Evolutionary conservation across 2,329 filamentous ascomycete genomes (phyloP).

Genomic region (Chrysoporthe deuterocubensis): DNA sequence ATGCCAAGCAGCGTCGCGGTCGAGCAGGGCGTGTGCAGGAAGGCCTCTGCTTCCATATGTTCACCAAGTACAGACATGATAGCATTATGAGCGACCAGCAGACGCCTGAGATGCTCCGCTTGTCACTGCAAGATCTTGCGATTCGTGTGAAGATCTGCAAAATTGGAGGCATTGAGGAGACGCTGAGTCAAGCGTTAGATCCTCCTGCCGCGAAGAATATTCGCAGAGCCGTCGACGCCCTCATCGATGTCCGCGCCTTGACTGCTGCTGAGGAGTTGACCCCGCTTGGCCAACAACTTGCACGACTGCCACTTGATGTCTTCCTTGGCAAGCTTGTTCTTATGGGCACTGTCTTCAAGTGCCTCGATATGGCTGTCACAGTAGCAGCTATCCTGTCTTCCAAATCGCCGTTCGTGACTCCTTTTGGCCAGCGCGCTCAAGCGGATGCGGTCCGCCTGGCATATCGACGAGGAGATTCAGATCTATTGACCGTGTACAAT

Average conservation of each 20-base stretch:
- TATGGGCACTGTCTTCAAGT: conserved; percentile 83
- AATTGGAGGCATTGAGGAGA: conserved; percentile 89
- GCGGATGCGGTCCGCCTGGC: conserved; percentile 77
- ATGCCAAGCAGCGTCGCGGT: conserved; percentile 92
- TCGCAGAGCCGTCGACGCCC: conserved; percentile 85
- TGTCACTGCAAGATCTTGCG: conserved; percentile 92
- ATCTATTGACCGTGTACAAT: conserved; percentile 91
- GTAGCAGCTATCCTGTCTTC: conserved; percentile 92
- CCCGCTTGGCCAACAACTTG: conserved; percentile 81
- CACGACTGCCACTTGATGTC: conserved; percentile 87
- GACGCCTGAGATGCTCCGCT: conserved; percentile 91
- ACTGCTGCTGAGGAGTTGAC: conserved; percentile 84
- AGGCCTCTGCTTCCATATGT: conserved; percentile 93
- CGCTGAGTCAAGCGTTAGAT: conserved; percentile 84
- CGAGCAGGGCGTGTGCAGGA: conserved; percentile 94
- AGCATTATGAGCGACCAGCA: conserved; percentile 86
- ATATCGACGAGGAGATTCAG: conserved; percentile 87
- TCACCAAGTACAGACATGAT: conserved; percentile 89
- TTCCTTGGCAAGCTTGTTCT: conserved; percentile 94
- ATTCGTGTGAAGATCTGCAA: conserved; percentile 98
- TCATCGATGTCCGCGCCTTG: conserved; percentile 90
- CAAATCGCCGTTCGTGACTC: conserved; percentile 89
- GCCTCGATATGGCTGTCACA: conserved; percentile 88
- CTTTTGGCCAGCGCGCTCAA: conserved; percentile 81
- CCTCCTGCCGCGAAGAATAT: conserved; percentile 92